Percentiles rank a stretch among this genome's conserved stretches.
These are phyloP conservation scores for Hymenoscyphus infarciens DNA, from an alignment of 2,329 filamentous ascomycete species.

Conservation along the genomic window DNA sequence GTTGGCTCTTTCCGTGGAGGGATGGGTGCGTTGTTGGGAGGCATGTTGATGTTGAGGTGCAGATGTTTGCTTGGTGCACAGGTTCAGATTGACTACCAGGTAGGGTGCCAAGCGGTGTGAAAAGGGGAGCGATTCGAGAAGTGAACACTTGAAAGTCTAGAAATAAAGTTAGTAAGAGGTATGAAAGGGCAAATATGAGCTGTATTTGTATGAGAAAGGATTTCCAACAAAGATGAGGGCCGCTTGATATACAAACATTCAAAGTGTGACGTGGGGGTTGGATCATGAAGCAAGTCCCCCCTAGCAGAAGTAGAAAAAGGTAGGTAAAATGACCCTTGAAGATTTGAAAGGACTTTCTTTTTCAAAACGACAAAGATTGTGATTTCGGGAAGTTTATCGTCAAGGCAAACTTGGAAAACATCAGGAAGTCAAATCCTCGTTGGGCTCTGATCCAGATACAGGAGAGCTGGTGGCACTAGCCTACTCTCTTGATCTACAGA, in stretches of 20 bases:
- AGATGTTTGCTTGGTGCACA: not conserved
- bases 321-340: not conserved
- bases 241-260: not conserved
- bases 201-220: not conserved
- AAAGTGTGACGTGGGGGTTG: not conserved
- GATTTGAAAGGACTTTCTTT: not conserved
- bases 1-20: conserved; percentile 77
- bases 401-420: not conserved
- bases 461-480: not conserved
- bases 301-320: not conserved
- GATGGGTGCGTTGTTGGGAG: conserved; percentile 84
- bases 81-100: not conserved
- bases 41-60: conserved; percentile 53
- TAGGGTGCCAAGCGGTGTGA: conserved; percentile 8
- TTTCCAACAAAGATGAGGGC: not conserved
- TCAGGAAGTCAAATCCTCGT: not conserved
- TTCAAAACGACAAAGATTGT: not conserved
- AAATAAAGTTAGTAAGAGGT: not conserved
- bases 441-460: not conserved
- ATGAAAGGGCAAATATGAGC: not conserved
- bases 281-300: not conserved
- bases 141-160: conserved; percentile 2
- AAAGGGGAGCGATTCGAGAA: conserved; percentile 6
- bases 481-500: not conserved
- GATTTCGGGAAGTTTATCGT: not conserved